These are phyloP conservation scores for Termitomyces sp. DNA, from an alignment of 768 basidiomycete species.

Conservation along the genomic window DNA sequence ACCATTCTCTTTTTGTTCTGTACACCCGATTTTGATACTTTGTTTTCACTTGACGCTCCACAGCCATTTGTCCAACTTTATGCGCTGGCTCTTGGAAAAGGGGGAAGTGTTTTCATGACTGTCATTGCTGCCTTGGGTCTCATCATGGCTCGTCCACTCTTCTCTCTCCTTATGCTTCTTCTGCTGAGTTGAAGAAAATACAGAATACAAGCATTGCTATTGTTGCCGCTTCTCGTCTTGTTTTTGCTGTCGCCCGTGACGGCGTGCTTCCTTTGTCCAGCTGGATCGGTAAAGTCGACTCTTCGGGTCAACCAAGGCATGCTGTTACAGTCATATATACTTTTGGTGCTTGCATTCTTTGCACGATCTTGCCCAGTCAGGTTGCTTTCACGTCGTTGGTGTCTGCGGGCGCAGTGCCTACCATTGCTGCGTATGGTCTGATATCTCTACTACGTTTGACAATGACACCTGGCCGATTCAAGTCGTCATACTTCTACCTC, in stretches of 20 bases:
- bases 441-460: conserved; percentile 71
- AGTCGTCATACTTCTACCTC: conserved; percentile 64
- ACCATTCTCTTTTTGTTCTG: conserved; percentile 82
- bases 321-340: conserved; percentile 85
- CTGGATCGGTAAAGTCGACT: conserved; percentile 78
- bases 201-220: conserved; percentile 86
- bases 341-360: conserved; percentile 71
- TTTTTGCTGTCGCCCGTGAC: conserved; percentile 91
- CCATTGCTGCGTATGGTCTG: conserved; percentile 83
- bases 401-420: conserved; percentile 81
- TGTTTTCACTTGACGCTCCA: conserved; percentile 75
- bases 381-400: conserved; percentile 91
- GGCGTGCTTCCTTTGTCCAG: conserved; percentile 79
- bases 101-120: conserved; percentile 84
- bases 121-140: conserved; percentile 76
- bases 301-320: conserved; percentile 68
- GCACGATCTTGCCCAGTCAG: conserved; percentile 83
- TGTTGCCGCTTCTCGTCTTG: conserved; percentile 81
- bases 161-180: neutral
- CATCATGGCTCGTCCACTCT: conserved; percentile 52
- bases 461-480: conserved; percentile 75
- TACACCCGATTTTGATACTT: conserved; percentile 67
- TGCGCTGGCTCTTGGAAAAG: conserved; percentile 74
- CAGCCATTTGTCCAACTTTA: conserved; percentile 92
- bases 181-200: neutral